These are phyloP conservation scores for Eremochloa ophiuroides DNA, from an alignment of 176 grass and related monocot species.

Conservation along the genomic window DNA sequence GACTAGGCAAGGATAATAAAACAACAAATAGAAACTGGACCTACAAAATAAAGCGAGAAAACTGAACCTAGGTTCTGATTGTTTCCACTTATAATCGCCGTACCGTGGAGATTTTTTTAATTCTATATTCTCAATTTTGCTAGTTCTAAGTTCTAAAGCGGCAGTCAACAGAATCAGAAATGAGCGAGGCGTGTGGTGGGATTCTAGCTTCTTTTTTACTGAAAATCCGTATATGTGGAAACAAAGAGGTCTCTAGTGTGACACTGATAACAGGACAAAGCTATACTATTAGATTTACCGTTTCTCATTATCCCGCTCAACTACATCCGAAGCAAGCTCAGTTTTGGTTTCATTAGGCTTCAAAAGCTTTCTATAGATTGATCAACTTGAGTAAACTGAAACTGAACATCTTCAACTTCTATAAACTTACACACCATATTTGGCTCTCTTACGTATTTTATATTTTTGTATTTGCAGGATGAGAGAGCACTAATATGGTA, in stretches of 20 bases:
- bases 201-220: no score
- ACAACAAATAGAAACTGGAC: not conserved
- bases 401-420: not conserved
- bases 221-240: no score
- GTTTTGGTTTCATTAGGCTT: not conserved
- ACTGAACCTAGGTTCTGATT: not conserved
- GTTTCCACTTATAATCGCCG: no score
- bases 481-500: slow-evolving; percentile 84
- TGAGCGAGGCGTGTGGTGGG: no score
- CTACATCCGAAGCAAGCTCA: not conserved
- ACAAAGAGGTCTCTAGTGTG: not conserved
- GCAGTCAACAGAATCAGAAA: no score
- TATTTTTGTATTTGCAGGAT: slow-evolving; percentile 55
- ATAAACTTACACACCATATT: not conserved
- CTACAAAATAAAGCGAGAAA: not conserved
- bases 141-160: no score
- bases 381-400: not conserved
- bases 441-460: not conserved
- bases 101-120: no score
- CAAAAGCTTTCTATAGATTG: not conserved
- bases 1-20: not conserved
- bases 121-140: no score
- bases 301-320: not conserved
- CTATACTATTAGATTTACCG: not conserved
- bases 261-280: not conserved